Evolutionary conservation across 2,329 filamentous ascomycete species (phyloP).

Genomic region (Xylaria sp.): DNA sequence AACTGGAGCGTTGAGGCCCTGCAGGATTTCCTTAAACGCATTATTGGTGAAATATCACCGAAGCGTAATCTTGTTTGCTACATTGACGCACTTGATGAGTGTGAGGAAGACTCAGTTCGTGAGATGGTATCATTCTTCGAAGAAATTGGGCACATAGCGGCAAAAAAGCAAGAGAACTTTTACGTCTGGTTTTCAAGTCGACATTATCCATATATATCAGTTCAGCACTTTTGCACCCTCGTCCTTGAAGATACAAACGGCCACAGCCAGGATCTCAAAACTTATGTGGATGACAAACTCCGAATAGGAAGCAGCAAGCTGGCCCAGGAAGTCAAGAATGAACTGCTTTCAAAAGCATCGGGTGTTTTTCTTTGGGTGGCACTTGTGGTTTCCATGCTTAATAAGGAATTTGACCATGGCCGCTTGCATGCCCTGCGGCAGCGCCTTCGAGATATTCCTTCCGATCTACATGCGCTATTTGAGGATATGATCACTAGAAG

Average conservation of each 20-base stretch:
- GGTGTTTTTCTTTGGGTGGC: background rate
- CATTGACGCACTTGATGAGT: constrained; percentile 38
- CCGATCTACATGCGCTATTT: background rate
- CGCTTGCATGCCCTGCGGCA: background rate
- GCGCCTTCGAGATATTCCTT: background rate
- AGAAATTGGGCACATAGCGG: constrained; percentile 5
- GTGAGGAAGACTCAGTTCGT: constrained; percentile 22
- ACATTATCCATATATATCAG: constrained; percentile 53
- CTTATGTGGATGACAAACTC: background rate
- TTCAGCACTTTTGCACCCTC: background rate
- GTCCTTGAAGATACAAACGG: background rate
- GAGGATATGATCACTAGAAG: background rate
- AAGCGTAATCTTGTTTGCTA: constrained; percentile 17
- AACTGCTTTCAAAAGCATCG: background rate
- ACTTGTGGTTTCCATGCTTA: background rate
- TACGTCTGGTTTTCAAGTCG: constrained; percentile 44
- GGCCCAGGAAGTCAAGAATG: background rate
- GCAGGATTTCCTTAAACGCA: background rate
- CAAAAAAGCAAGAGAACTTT: background rate
- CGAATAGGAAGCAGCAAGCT: background rate
- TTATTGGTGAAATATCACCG: background rate
- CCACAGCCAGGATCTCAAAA: background rate
- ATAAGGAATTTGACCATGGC: background rate
- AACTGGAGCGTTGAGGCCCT: background rate
- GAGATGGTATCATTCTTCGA: constrained; percentile 31